phyloP scores from a whole-genome alignment of 2,329 filamentous ascomycete species.

The Ilyonectria destructans region DNA sequence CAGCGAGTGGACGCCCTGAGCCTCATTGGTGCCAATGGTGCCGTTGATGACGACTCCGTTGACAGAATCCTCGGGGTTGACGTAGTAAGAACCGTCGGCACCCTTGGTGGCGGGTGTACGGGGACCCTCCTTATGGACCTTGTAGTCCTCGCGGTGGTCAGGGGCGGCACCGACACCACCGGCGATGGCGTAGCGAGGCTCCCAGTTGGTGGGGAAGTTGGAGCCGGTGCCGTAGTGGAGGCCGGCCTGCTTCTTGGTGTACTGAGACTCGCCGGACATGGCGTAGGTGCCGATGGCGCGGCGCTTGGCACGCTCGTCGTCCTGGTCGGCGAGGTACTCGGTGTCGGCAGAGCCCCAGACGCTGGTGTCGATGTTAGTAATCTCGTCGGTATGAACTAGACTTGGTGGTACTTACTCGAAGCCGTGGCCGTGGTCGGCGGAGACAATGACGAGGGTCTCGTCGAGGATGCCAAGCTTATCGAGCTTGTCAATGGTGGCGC shows the following conservation, averaged over 20 bases:
- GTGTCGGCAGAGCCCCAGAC: slow-evolving; percentile 89
- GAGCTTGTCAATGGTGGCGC: slow-evolving; percentile 81
- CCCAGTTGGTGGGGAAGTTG: slow-evolving; percentile 88
- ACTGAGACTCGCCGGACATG: slow-evolving; percentile 82
- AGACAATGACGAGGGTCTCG: slow-evolving; percentile 85
- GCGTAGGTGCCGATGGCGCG: slow-evolving; percentile 82
- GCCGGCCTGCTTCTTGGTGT: slow-evolving; percentile 72
- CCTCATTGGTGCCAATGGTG: slow-evolving; percentile 75
- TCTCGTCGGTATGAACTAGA: not conserved
- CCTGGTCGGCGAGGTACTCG: slow-evolving; percentile 78
- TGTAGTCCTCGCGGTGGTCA: slow-evolving; percentile 84
- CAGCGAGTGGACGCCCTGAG: slow-evolving; percentile 82
- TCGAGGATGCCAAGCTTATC: slow-evolving; percentile 77
- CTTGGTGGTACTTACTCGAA: slow-evolving; percentile 72
- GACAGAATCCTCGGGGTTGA: slow-evolving; percentile 76
- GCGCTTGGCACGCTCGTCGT: slow-evolving; percentile 80
- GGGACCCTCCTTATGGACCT: slow-evolving; percentile 77
- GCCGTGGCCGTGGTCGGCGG: slow-evolving; percentile 91
- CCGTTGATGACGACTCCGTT: slow-evolving; percentile 84
- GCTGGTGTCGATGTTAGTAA: slow-evolving; percentile 43
- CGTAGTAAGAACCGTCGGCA: slow-evolving; percentile 75
- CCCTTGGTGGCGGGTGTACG: slow-evolving; percentile 73
- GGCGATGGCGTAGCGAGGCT: slow-evolving; percentile 86
- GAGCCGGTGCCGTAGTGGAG: slow-evolving; percentile 81
- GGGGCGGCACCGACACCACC: slow-evolving; percentile 81